Evolutionary conservation across 2,329 filamentous ascomycete genomes (phyloP).

Genomic region (Stagonosporopsis vannaccii): DNA sequence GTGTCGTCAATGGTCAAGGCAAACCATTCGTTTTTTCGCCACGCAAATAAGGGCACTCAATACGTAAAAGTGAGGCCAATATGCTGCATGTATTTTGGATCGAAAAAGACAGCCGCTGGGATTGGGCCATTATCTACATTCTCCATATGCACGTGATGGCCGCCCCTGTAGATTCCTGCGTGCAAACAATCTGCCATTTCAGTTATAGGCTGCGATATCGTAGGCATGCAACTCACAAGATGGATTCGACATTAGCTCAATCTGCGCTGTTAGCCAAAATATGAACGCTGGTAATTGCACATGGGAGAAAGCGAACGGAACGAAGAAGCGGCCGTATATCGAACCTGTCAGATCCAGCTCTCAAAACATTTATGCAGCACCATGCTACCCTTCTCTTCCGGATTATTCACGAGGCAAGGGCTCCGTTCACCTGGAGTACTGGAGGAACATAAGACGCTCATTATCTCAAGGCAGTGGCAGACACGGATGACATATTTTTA

Average conservation of each 20-base stretch:
- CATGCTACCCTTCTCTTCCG: neutral
- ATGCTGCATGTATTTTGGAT: neutral
- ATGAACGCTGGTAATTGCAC: neutral
- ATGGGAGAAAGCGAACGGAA: neutral
- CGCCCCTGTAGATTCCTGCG: neutral
- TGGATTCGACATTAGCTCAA: neutral
- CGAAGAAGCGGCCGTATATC: neutral
- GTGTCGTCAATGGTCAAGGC: neutral
- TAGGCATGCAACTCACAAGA: neutral
- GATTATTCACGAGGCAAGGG: neutral
- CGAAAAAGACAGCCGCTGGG: neutral
- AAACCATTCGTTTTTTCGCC: neutral
- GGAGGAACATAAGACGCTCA: neutral
- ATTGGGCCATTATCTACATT: neutral
- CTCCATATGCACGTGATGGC: neutral
- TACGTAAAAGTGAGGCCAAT: neutral
- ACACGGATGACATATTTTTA: neutral
- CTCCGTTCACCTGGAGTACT: neutral
- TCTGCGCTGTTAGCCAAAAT: neutral
- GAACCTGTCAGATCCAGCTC: neutral
- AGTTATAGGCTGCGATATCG: too few species aligned
- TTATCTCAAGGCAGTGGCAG: neutral
- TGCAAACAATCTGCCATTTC: too few species aligned
- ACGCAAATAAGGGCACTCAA: neutral
- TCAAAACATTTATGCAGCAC: neutral